Base-by-base conservation (phyloP, 148 eudicot species). In the Cornus controversa region DNA sequence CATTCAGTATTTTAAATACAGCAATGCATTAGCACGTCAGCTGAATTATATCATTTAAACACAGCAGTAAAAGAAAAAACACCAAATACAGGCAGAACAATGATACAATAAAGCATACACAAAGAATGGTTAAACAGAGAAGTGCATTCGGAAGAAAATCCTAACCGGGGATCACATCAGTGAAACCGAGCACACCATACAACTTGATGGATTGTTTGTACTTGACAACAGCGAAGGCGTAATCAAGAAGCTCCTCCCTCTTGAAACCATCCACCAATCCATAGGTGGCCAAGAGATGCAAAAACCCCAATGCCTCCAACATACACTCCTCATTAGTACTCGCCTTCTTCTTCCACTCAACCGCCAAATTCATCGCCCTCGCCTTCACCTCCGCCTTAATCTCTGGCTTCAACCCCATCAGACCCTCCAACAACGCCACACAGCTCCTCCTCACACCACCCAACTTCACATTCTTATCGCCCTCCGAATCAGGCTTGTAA, bases 121-220 rank as follows among this genome's bases (percentile, higher is more conserved):
- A 31, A 31, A 31, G 34, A 31, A 31, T 3, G 34, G 1, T 31
- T 31, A 31, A 31, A 31, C 34, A 31, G 34, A 2, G 34, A 31
- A 31, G 4, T 31, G 16, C 4, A 74, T 31, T 60, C n/a, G 68
- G 23, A 63, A 26, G 47, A 45, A 63, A 31, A 8, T 23, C 54
- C 70, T 83, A 71, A 88, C 91, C 91, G 73, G 89, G 70, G 31
- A 80, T 78, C 62, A 53, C 73, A 50, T 76, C 82, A 22, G 79
- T 84, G 22, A 84, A 72, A 10, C 82, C 68, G 13, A 88, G 80
- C 54, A 25, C 24, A 11, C 82, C 81, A 67, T 83, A 81, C 79
- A 84, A 82, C 53, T 67, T 74, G 5, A 26, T 16, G 9, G 77
- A 76, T 42, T 75, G 76, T n/a, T 65, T 36, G 25, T 25, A 74